Evolutionary conservation across 2,329 filamentous ascomycete species (phyloP), one percentile per base, ranked within the genome.

Genomic region (Emergomyces orientalis): DNA sequence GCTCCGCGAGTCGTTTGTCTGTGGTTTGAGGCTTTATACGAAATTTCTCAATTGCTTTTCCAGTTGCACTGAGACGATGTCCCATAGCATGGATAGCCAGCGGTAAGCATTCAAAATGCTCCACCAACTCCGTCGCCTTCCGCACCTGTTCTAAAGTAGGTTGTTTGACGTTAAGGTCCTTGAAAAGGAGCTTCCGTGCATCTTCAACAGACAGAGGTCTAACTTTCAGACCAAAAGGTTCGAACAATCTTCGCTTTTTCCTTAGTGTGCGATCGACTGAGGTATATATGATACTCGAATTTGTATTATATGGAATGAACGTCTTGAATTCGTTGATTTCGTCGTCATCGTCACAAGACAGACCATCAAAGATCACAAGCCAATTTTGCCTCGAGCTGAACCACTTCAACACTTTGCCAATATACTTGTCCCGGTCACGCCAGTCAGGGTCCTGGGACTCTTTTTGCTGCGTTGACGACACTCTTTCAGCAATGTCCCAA

Each of bases 71-170:
- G 17, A 89, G 75, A 41, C 86, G 80, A 65, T 84, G 81, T 0
- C 85, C 85, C 1, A 86, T 83, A 0, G 86, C 83, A 67, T 88
- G 86, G 25, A 90, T 86, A 65, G 87, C 87, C 7, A 89, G 76
- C 0, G 87, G 87, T 17, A 89, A 75, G 62, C 84, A 81, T 27
- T 85, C 85, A 75, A 88, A 85, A 55, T 86, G 73, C 52, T 82
- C 79, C 1, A 88, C 86, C 19, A 89, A 70, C 63, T 88, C 82
- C n/a, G 78, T 79, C 0, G 86, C 85, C 62, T 84, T 82, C 43
- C 74, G 76, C 9, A 78, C 71, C 66, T 89, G 85, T 39, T 84
- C 80, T 13, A 77, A 73, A 0, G 77, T 82, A 0, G 86, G 83
- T 62, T 79, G 75, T 64, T 76, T 82, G 68, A 84, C 86, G 13